Evolutionary conservation across 225 moss, liverwort and hornwort genomes (phyloP), one percentile per base, ranked within the genome.

Genomic region (Pleurozium schreberi): DNA sequence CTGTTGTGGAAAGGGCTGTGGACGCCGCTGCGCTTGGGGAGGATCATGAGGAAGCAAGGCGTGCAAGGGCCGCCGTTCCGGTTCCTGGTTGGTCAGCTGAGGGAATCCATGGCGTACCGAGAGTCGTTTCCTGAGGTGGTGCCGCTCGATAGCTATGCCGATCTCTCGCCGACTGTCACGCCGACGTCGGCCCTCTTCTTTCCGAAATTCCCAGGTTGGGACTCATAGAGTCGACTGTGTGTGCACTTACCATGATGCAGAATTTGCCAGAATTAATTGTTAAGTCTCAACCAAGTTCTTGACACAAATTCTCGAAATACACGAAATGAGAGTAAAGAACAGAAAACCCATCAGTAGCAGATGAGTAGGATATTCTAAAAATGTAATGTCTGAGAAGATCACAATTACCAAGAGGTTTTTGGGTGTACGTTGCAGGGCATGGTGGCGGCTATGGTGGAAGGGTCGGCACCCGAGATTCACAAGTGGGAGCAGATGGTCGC

Each of bases 291-390:
- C 25, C 17, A 18, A 40, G 9, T 59, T 61, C 30, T 81, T 60
- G 14, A 40, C 7, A 27, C 1, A 2, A 58, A n/a, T 5, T 40
- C 16, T 40, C 6, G 1, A 78, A 77, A 2, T 2, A 22, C 34
- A 9, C 7, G 34, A 36, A 52, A 11, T 3, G 58, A 58, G 38
- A 57, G 15, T 57, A n/a, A 58, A 18, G 17, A 57, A 58, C 17
- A 27, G 7, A 57, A 78, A 23, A 10, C 0, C 0, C 1, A 1
- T 38, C 6, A 21, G 8, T 57, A 15, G 17, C 11, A 40, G 3
- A 27, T 84, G 55, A 40, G 10, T 42, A 43, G 22, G 74, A 45
- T 74, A 19, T 38, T 33, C 19, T 38, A 49, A 34, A n/a, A 49
- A 47, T 49, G 40, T 18, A 13, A 68, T 68, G 15, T 84, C 1